Percentiles rank a stretch among this genome's conserved stretches.
Conservation (phyloP, 768 basidiomycete species). For the Collybia sp. region DNA sequence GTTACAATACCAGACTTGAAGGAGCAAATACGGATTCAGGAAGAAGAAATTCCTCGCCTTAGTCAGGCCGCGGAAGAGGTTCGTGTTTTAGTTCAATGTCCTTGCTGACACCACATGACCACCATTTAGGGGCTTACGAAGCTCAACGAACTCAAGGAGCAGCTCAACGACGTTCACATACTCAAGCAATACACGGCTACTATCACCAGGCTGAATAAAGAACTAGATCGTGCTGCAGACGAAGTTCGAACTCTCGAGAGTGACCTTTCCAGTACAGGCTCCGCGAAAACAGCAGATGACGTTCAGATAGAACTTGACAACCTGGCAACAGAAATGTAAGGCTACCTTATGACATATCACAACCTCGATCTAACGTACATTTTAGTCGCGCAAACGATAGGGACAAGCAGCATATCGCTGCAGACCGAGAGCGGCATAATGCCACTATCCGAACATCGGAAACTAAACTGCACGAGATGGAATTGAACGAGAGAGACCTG, state of each 20-base stretch:
- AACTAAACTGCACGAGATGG: constrained; percentile 55
- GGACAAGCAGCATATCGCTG: constrained; percentile 49
- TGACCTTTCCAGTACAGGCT: constrained; percentile 68
- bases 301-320: constrained; percentile 74
- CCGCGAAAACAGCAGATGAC: constrained; percentile 78
- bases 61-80: constrained; percentile 61
- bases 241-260: constrained; percentile 65
- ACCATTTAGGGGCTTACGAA: constrained; percentile 43
- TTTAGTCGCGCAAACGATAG: constrained; percentile 61
- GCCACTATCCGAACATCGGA: constrained; percentile 49
- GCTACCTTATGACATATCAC: constrained; percentile 3
- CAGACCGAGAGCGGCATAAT: constrained; percentile 61
- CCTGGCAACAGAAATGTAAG: constrained; percentile 64
- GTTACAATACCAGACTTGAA: constrained; percentile 68
- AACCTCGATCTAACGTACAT: not conserved
- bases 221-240: constrained; percentile 52
- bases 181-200: constrained; percentile 60
- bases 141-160: constrained; percentile 48
- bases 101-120: constrained; percentile 1
- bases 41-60: constrained; percentile 48
- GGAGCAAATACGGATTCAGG: constrained; percentile 51
- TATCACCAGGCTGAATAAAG: constrained; percentile 53
- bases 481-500: constrained; percentile 56
- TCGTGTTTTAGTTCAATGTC: constrained; percentile 1
- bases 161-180: constrained; percentile 52